Evolutionary conservation across 176 grass and related monocot species (phyloP), one percentile per base, ranked within the genome.

Genomic region (Oryza glaberrima): DNA sequence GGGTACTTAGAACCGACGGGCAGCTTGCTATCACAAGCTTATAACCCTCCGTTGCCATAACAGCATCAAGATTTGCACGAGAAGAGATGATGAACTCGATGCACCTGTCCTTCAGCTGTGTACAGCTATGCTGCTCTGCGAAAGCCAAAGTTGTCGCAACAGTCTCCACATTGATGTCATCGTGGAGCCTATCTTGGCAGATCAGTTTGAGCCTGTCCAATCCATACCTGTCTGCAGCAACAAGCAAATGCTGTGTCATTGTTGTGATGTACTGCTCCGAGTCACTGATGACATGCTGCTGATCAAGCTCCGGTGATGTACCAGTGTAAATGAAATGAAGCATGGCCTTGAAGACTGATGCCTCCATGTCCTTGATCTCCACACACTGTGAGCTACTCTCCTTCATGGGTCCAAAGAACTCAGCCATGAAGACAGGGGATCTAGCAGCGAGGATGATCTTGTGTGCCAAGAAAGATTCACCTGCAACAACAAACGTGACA

Each of bases 291-390:
- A 5, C 9, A 0, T 22, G 7, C 28, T 74, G 30, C 26, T 52
- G 84, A 38, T 79, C 45, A 5, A 81, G 70, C 19, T 74, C 84
- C 0, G 70, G 85, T 17, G 40, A 40, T 12, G 32, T 80, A 35
- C 65, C 69, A 0, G 70, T 86, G 70, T 86, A 86, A 22, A 81
- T 86, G 61, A 86, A 86, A 40, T 80, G 72, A 22, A 86, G 58
- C 77, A 86, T 86, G 44, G 77, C 68, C 67, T 43, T 86, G 56
- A 67, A 86, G 41, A 35, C 77, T 9, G 56, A 26, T 10, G 69
- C 54, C 12, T 51, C 43, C 9, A 86, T 71, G 58, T n/a, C 68
- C 20, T 80, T 73, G 68, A 86, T 51, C 20, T 86, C 76, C 0
- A 86, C 76, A 9, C 32, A 45, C 12, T 6, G 43, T 9, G 43